Percentiles rank a stretch among this genome's conserved stretches.
phyloP scores from a whole-genome alignment of 345 rosid species.

The Gossypium herbaceum region DNA sequence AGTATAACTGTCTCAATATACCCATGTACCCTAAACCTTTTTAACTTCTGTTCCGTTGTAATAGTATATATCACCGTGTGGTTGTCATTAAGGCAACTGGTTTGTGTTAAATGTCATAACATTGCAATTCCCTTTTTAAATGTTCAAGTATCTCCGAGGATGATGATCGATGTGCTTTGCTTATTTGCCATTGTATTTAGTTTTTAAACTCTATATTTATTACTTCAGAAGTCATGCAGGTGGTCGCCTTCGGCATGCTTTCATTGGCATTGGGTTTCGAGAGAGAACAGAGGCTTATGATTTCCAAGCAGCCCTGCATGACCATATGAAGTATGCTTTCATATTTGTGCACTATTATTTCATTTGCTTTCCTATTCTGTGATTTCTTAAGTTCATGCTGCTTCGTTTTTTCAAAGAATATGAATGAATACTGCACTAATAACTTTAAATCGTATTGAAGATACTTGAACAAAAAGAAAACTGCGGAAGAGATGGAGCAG shows the following conservation, averaged over 20 bases:
- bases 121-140: neutral
- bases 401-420: neutral
- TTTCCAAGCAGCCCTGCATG: slow-evolving; percentile 97
- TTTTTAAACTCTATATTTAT: slow-evolving; percentile 1
- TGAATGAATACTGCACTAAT: neutral
- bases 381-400: neutral
- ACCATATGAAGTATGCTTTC: slow-evolving; percentile 76
- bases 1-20: neutral
- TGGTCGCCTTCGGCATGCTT: slow-evolving; percentile 94
- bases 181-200: neutral
- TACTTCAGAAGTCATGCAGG: slow-evolving; percentile 43
- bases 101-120: neutral
- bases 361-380: slow-evolving; percentile 1
- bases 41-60: neutral
- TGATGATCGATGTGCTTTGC: neutral
- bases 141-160: neutral
- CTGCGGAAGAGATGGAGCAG: slow-evolving; percentile 99
- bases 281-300: slow-evolving; percentile 98
- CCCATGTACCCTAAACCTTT: neutral
- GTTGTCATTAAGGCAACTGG: neutral
- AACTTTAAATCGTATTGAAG: slow-evolving; percentile 30
- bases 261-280: slow-evolving; percentile 92
- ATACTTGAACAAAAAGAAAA: slow-evolving; percentile 90
- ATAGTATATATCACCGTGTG: neutral
- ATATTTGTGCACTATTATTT: neutral